These are phyloP conservation scores for Lobosporangium transversale DNA, from an alignment of 192 early-diverging fungal genomes.

Conservation along the genomic window DNA sequence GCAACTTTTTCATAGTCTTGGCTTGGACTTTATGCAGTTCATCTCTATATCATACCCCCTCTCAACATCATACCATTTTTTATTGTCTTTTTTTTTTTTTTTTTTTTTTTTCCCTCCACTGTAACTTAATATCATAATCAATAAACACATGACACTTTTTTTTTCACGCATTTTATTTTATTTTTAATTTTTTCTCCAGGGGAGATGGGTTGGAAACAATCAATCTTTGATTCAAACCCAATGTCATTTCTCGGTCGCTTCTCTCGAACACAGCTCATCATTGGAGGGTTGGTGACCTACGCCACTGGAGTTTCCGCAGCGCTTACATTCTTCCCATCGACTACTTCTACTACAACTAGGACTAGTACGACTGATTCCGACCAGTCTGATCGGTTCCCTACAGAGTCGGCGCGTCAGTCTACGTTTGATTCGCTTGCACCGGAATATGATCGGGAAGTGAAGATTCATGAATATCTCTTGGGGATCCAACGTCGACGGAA, in stretches of 20 bases:
- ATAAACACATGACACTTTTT: too few species aligned
- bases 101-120: background rate
- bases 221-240: too few species aligned
- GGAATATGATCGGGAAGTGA: slow-evolving; percentile 38
- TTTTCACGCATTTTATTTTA: too few species aligned
- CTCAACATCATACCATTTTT: background rate
- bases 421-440: slow-evolving; percentile 41
- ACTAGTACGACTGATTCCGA: background rate
- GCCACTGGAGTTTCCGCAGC: slow-evolving; percentile 42
- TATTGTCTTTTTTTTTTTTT: background rate
- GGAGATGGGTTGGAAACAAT: too few species aligned
- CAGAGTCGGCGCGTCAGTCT: slow-evolving; percentile 25
- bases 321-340: slow-evolving; percentile 37
- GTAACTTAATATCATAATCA: too few species aligned
- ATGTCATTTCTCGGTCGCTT: slow-evolving; percentile 51
- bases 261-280: slow-evolving; percentile 40
- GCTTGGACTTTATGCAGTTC: background rate
- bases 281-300: slow-evolving; percentile 37
- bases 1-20: background rate
- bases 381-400: slow-evolving; percentile 19
- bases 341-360: background rate
- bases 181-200: too few species aligned
- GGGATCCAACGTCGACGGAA: slow-evolving; percentile 50
- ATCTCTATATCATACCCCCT: background rate
- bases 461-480: slow-evolving; percentile 34